Conservation (phyloP, 495 filamentous ascomycete species). For the Apodospora peruviana region DNA sequence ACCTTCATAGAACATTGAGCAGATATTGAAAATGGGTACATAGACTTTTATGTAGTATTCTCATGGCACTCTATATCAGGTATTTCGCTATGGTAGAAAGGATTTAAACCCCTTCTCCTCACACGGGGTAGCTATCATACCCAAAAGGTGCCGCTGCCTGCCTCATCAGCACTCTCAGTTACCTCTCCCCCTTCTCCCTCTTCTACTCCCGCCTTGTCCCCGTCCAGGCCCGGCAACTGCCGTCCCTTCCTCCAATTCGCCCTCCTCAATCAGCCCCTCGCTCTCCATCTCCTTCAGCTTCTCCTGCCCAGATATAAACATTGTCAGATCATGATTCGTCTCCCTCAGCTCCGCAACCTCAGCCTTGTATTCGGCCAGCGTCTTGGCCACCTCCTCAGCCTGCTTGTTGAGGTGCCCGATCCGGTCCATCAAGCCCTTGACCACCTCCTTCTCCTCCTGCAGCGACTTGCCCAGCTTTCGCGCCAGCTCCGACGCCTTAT, state of each 20-base stretch:
- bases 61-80: too few relatives aligned
- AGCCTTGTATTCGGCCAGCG: constrained; percentile 48
- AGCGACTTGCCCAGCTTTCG: constrained; percentile 69
- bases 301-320: constrained; percentile 81
- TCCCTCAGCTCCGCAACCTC: constrained; percentile 65
- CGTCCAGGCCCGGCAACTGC: constrained; percentile 38
- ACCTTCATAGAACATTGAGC: too few relatives aligned
- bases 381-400: constrained; percentile 45
- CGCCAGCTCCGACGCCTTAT: constrained; percentile 69
- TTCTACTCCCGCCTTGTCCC: too few relatives aligned
- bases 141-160: too few relatives aligned
- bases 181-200: too few relatives aligned
- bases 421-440: constrained; percentile 67
- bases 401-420: constrained; percentile 63
- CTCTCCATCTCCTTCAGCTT: constrained; percentile 66
- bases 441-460: constrained; percentile 84
- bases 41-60: too few relatives aligned
- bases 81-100: too few relatives aligned
- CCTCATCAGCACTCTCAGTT: too few relatives aligned
- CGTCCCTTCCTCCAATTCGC: constrained; percentile 44
- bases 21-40: too few relatives aligned
- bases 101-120: too few relatives aligned
- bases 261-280: constrained; percentile 55
- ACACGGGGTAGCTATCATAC: too few relatives aligned
- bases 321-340: constrained; percentile 82